Base-by-base conservation (phyloP, 2,329 filamentous ascomycete genomes). In the Colletotrichum euphorbiae region DNA sequence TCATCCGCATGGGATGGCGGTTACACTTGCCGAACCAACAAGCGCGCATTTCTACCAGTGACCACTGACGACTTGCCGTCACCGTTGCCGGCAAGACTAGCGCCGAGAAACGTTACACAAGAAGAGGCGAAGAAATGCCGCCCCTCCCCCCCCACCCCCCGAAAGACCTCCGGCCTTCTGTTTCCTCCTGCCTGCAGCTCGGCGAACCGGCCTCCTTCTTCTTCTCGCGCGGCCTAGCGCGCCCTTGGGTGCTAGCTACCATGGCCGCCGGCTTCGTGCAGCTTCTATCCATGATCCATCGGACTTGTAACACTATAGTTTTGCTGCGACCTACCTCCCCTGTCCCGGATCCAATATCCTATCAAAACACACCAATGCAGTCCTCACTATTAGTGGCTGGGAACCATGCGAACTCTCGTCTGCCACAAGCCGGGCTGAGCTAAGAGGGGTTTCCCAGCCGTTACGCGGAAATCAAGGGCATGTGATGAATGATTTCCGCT, bases 371-470 rank as follows among this genome's bases (percentile, higher is more conserved):
- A 62, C 43, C 43, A 50, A 46, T 38, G 24, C 17, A 57, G 40
- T 36, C 54, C 19, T 38, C 19, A 50, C n/a, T n/a, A 48, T 24
- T 12, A 24, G 45, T 40, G 51, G 59, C 52, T 52, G 33, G 21
- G 17, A n/a, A 45, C 45, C 28, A 58, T 38, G 45, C 24, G 64
- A 38, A 43, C 11, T 45, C 11, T 45, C 12, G 15, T 36, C 51
- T 58, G 36, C 46, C 51, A 58, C 64, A 45, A n/a, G 15, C 45
- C 59, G 36, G 51, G 28, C 42, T 48, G 36, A 36, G 21, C 54
- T 45, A 36, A n/a, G n/a, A n/a, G n/a, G 45, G 46, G 13, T 45
- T 28, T 45, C 46, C 38, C 13, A 28, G 62, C 24, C 54, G 54
- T 58, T 58, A 19, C 42, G 8, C 12, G 31, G 15, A 33, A 63